Conservation (phyloP, 2,329 filamentous ascomycete genomes). For the Ophiostoma triangulosporum region DNA sequence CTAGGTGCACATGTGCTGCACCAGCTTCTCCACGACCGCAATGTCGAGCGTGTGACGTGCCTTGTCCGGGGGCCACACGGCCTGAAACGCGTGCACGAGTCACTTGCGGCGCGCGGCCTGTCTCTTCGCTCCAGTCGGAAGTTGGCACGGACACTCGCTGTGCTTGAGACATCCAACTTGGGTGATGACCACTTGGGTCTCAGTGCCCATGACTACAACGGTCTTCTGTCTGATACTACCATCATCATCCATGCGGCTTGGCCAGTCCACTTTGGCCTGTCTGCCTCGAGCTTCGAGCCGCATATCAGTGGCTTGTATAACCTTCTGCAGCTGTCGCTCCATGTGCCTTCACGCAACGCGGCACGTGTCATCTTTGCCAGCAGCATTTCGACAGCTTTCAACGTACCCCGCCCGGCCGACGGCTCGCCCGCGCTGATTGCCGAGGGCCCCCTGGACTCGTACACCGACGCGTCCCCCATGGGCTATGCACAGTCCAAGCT, state of each 20-base stretch:
- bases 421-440: not conserved
- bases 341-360: conserved; percentile 1
- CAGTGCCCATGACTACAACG: conserved; percentile 15
- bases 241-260: conserved; percentile 33
- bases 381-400: conserved; percentile 12
- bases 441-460: conserved; percentile 4
- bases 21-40: conserved; percentile 23
- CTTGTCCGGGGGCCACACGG: conserved; percentile 10
- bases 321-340: conserved; percentile 24
- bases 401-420: conserved; percentile 2
- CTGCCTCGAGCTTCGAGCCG: conserved; percentile 29
- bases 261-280: conserved; percentile 38
- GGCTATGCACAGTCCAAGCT: conserved; percentile 13
- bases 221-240: conserved; percentile 22
- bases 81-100: conserved; percentile 8
- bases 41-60: conserved; percentile 24
- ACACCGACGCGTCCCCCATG: not conserved
- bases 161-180: conserved; percentile 9
- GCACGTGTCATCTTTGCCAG: conserved; percentile 12
- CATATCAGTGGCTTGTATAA: conserved; percentile 29
- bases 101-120: conserved; percentile 8
- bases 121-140: not conserved
- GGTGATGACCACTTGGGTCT: conserved; percentile 22
- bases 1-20: conserved; percentile 27
- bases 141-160: conserved; percentile 2